Base-by-base conservation (phyloP, 352 stramenopile species). In the Phytophthora pisi region DNA sequence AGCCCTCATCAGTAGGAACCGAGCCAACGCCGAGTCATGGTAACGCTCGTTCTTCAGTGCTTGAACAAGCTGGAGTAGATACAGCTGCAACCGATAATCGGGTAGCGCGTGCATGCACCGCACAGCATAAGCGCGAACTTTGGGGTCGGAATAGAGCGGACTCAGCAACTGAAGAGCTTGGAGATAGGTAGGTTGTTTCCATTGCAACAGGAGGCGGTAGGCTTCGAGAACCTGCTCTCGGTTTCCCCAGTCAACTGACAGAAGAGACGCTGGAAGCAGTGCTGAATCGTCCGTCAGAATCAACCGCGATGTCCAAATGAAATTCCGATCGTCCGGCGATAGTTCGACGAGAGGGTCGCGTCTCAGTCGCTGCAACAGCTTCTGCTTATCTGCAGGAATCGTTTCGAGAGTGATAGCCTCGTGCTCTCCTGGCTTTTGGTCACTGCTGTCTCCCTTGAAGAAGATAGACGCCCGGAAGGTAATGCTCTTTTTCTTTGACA, bases 61-160 rank as follows among this genome's bases (percentile, higher is more conserved):
- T 31, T 97, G 90, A 0, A 96, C 86, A 5, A 97, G 82, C 56
- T 97, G 90, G 3, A 92, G 81, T 5, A 97, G 63, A 59, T 94
- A 97, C 18, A 96, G 64, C n/a, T 84, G 75, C 10, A 98, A 75
- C 0, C 96, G 86, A 42, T 97, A 81, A 57, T 98, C 93, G 0
- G 84, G 78, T 0, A 98, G 61, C 2, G 77, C 78, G 47, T 97
- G 84, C 60, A 98, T 90, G 61, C 87, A 97, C 2, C 90, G 86
- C 45, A 98, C 93, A 16, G 93, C 93, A 56, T 97, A 97, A 1
- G 93, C 92, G n/a, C 93, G 86, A 8, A 98, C 90, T 74, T 97
- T 97, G 0, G 93, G 93, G 59, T 98, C 93, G 13, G 91, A 81
- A 59, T 92, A 97, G 13, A 90, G 68, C 10, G 80, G 78, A 58